Percentiles rank a stretch among this genome's conserved stretches.
Conservation (phyloP, 805 yeast species). For the Hanseniaspora occidentalis region DNA sequence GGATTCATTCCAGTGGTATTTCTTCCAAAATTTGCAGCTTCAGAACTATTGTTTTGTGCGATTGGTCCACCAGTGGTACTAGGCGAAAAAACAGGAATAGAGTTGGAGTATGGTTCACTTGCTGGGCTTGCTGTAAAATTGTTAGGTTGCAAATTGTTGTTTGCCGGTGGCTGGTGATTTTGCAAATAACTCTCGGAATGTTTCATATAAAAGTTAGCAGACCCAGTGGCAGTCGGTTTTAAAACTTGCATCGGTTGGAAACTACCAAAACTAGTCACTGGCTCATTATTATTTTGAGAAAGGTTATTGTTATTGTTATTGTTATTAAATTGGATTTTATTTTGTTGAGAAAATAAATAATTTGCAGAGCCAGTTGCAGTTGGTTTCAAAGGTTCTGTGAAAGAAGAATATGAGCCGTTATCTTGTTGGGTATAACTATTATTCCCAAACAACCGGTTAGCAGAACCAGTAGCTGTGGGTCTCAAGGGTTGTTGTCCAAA, state of each 20-base stretch:
- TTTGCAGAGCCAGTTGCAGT: conserved; percentile 26
- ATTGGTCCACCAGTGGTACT: no score
- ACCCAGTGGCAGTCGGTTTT: conserved; percentile 30
- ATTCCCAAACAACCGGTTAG: conserved; percentile 21
- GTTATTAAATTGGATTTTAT: not conserved
- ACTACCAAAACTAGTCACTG: not conserved
- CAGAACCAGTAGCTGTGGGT: conserved; percentile 32
- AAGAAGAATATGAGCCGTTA: conserved; percentile 4
- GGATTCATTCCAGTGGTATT: no score
- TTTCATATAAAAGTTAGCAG: conserved; percentile 24
- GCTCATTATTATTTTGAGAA: not conserved
- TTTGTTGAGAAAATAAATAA: conserved; percentile 20
- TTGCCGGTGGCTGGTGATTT: not conserved
- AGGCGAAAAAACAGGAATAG: no score
- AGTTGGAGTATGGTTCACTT: no score
- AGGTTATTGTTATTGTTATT: conserved; percentile 1
- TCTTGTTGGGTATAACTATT: conserved; percentile 5
- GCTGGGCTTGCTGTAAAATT: not conserved
- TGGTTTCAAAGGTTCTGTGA: conserved; percentile 23
- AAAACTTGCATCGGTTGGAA: conserved; percentile 26
- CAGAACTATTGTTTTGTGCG: no score
- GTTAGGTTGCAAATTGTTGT: not conserved
- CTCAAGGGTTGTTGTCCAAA: conserved; percentile 22
- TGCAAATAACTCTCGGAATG: not conserved
- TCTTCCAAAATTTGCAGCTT: no score